These are phyloP conservation scores for Fusarium chlamydosporum DNA, from an alignment of 2,329 filamentous ascomycete species.

Conservation along the genomic window DNA sequence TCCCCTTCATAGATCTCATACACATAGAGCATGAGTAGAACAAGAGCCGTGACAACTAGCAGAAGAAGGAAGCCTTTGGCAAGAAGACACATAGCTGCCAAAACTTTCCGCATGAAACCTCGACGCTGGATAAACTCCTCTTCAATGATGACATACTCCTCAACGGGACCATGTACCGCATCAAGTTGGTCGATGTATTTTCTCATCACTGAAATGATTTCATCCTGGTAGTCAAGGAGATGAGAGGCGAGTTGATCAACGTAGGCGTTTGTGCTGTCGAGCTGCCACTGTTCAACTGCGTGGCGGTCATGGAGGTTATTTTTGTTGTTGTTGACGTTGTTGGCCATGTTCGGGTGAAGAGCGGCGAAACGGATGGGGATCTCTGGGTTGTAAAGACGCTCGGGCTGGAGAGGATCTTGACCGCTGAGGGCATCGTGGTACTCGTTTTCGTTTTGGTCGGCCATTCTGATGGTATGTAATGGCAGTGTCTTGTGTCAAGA, in stretches of 20 bases:
- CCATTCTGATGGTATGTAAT: background rate
- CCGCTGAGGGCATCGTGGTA: background rate
- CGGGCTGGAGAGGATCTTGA: background rate
- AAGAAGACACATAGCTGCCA: background rate
- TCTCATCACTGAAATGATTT: background rate
- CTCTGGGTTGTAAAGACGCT: slow-evolving; percentile 4
- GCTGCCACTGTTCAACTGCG: slow-evolving; percentile 12
- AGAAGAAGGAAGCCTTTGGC: background rate
- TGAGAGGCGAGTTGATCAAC: background rate
- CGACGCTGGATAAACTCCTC: background rate
- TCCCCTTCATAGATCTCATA: background rate
- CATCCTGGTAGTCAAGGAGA: background rate
- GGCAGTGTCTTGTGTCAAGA: background rate
- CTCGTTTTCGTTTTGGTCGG: no score
- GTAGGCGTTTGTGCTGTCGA: background rate
- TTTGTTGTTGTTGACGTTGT: background rate
- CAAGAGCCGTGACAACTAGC: background rate
- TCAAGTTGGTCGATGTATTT: background rate
- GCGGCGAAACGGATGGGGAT: background rate
- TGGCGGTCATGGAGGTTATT: slow-evolving; percentile 1
- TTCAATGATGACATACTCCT: background rate
- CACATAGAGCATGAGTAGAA: background rate
- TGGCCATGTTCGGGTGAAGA: background rate
- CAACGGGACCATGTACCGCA: background rate
- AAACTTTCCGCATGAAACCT: background rate